Conservation (phyloP, 768 basidiomycete species). For the Boletus sp. region DNA sequence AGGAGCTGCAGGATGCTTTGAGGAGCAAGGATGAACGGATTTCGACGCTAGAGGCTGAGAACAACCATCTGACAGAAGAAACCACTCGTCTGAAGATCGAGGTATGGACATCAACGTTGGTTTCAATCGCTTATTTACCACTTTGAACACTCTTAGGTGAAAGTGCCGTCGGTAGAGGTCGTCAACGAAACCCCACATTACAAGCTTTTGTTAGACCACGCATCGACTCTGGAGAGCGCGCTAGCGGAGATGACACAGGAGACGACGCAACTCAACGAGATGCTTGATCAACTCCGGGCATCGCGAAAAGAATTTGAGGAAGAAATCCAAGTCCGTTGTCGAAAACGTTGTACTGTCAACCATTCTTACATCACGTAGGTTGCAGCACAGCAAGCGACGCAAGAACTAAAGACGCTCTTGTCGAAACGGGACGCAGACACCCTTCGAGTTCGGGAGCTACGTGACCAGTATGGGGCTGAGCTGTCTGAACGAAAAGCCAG, state of each 20-base stretch:
- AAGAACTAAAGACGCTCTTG: conserved; percentile 60
- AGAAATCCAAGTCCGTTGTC: conserved; percentile 38
- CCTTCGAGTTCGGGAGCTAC: conserved; percentile 63
- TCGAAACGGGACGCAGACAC: conserved; percentile 66
- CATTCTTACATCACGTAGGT: conserved; percentile 28
- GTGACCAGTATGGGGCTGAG: conserved; percentile 66
- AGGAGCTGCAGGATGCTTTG: conserved; percentile 33
- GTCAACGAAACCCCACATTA: conserved; percentile 52
- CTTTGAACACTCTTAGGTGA: conserved; percentile 30
- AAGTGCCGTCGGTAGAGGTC: conserved; percentile 40
- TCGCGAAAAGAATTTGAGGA: conserved; percentile 49
- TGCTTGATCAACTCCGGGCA: conserved; percentile 38
- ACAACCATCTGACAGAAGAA: conserved; percentile 42
- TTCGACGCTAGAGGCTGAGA: conserved; percentile 45
- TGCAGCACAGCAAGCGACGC: conserved; percentile 46
- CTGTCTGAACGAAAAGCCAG: conserved; percentile 64
- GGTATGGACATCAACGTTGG: conserved; percentile 29
- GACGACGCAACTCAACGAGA: conserved; percentile 40
- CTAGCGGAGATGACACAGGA: conserved; percentile 39
- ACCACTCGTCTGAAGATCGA: conserved; percentile 43
- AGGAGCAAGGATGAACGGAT: conserved; percentile 41
- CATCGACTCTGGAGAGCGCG: conserved; percentile 44
- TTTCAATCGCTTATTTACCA: not conserved
- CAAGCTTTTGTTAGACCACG: conserved; percentile 52
- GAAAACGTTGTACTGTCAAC: conserved; percentile 7